Evolutionary conservation across 371 early-diverging fungal genomes (phyloP).

Genomic region (Zopfochytrium polystomum): DNA sequence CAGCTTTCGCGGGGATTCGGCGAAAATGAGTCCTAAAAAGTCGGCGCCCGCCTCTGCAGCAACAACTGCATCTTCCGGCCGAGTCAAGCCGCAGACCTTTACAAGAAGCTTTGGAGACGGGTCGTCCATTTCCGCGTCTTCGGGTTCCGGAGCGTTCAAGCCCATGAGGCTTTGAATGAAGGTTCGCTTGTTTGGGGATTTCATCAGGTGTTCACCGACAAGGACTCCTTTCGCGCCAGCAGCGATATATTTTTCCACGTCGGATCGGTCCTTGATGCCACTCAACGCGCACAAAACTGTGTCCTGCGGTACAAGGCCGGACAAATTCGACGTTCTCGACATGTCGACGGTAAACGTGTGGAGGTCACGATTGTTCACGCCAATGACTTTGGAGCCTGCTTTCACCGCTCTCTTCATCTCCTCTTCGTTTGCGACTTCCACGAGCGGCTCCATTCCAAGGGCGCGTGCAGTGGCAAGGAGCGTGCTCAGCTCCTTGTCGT

Average conservation of each 20-base stretch:
- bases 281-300: conserved; percentile 82
- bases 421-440: conserved; percentile 87
- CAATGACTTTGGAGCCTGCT: conserved; percentile 82
- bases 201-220: conserved; percentile 95
- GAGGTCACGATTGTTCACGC: conserved; percentile 95
- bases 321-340: conserved; percentile 73
- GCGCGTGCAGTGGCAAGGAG: conserved; percentile 68
- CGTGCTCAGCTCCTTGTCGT: conserved; percentile 50
- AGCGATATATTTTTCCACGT: conserved; percentile 74
- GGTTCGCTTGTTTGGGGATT: conserved; percentile 64
- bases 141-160: conserved; percentile 11
- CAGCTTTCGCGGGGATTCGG: conserved; percentile 56
- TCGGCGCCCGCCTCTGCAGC: conserved; percentile 83
- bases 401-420: conserved; percentile 86
- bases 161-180: conserved; percentile 67
- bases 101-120: conserved; percentile 52
- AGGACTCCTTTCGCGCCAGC: conserved; percentile 78
- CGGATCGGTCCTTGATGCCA: conserved; percentile 80
- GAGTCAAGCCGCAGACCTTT: conserved; percentile 90
- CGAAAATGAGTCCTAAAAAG: conserved; percentile 90
- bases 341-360: conserved; percentile 94
- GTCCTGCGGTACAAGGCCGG: conserved; percentile 68
- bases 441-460: conserved; percentile 95
- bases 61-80: conserved; percentile 72
- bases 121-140: conserved; percentile 10